Conservation (phyloP, 768 basidiomycete genomes). For the Leccinum boreale region DNA sequence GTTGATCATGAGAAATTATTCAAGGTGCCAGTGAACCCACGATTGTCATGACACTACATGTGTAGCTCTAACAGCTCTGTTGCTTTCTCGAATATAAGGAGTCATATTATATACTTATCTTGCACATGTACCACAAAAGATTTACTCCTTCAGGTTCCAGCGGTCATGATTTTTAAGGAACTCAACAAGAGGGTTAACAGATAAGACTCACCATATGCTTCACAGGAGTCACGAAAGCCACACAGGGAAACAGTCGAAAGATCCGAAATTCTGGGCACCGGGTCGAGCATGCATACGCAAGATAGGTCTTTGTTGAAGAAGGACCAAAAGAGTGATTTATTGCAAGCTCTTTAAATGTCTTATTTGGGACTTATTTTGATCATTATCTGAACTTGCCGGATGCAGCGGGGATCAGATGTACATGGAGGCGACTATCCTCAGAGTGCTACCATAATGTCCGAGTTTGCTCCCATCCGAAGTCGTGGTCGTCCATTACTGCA, state of each 20-base stretch:
- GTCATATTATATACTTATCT: no score
- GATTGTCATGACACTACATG: background rate
- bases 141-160: background rate
- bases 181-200: background rate
- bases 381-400: conserved; percentile 32
- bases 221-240: background rate
- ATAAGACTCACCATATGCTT: background rate
- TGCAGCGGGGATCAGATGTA: conserved; percentile 64
- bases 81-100: background rate
- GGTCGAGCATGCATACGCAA: background rate
- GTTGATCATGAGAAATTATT: background rate
- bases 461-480: conserved; percentile 73
- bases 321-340: conserved; percentile 54
- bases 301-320: background rate
- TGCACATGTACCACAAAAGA: background rate
- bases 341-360: conserved; percentile 29
- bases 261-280: background rate
- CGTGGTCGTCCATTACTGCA: conserved; percentile 83
- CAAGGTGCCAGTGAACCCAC: background rate
- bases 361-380: background rate
- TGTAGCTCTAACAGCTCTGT: background rate
- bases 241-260: background rate
- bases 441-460: conserved; percentile 82
- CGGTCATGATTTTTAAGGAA: background rate
- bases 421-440: conserved; percentile 80